These are phyloP conservation scores for Ceratocystis destructans DNA, from an alignment of 2,329 filamentous ascomycete genomes.

Conservation along the genomic window DNA sequence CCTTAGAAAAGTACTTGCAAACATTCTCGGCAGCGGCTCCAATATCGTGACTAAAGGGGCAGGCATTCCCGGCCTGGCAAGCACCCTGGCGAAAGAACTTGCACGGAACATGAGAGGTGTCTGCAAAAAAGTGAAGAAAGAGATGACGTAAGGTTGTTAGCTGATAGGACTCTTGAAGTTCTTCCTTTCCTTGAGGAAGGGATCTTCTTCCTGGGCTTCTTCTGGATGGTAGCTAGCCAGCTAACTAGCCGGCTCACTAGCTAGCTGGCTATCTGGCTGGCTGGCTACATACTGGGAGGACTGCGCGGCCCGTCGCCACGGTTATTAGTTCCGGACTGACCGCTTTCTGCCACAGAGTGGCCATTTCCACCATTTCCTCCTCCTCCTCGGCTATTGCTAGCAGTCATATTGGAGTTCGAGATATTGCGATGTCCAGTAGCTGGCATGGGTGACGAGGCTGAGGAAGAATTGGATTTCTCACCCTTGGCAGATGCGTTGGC, in stretches of 20 bases:
- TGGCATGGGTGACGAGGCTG: slow-evolving; percentile 1
- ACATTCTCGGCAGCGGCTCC: slow-evolving; percentile 72
- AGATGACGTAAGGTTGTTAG: neutral
- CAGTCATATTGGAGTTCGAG: neutral
- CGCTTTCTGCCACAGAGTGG: slow-evolving; percentile 10
- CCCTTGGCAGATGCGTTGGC: slow-evolving; percentile 11
- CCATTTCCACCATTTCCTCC: slow-evolving; percentile 6
- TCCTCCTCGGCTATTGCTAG: neutral
- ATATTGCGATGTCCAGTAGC: slow-evolving; percentile 13
- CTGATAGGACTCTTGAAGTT: no score
- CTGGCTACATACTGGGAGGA: slow-evolving; percentile 43
- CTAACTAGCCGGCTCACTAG: no score
- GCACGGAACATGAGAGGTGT: slow-evolving; percentile 94
- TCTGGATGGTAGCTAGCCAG: no score
- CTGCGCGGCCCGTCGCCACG: slow-evolving; percentile 48
- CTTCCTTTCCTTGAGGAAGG: no score
- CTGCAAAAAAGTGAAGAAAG: slow-evolving; percentile 34
- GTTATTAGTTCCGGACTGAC: slow-evolving; percentile 18
- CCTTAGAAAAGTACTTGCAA: slow-evolving; percentile 99
- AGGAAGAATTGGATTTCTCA: slow-evolving; percentile 11
- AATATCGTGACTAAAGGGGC: slow-evolving; percentile 90
- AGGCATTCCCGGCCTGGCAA: slow-evolving; percentile 90
- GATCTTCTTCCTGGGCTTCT: no score
- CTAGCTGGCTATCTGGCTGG: neutral
- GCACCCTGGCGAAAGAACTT: slow-evolving; percentile 97